Conservation (phyloP, 1,139 yeast genomes). For the Eremothecium sinecaudum region DNA sequence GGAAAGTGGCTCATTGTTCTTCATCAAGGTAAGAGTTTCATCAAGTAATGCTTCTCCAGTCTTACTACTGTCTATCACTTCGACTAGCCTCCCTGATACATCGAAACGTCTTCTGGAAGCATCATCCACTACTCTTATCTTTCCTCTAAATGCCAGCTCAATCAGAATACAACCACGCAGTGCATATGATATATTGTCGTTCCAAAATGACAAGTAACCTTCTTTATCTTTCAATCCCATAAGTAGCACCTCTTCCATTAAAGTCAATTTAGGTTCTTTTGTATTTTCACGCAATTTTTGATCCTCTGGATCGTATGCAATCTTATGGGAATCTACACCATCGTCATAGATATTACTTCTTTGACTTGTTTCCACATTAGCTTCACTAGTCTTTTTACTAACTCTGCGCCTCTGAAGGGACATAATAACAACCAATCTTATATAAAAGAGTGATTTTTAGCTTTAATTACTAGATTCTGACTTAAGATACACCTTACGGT, state of each 20-base stretch:
- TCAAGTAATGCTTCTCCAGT: slow-evolving; percentile 95
- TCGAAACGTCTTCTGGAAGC: slow-evolving; percentile 90
- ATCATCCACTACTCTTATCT: slow-evolving; percentile 81
- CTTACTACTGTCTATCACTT: slow-evolving; percentile 73
- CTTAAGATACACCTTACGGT: too few species aligned
- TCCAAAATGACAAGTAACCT: slow-evolving; percentile 95
- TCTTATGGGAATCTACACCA: slow-evolving; percentile 33
- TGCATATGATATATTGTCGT: slow-evolving; percentile 93
- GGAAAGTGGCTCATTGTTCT: slow-evolving; percentile 67
- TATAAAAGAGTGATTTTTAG: too few species aligned
- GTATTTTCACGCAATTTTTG: slow-evolving; percentile 33
- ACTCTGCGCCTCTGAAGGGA: slow-evolving; percentile 44
- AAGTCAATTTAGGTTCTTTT: slow-evolving; percentile 61
- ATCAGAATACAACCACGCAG: slow-evolving; percentile 87
- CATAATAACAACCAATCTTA: too few species aligned
- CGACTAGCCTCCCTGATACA: slow-evolving; percentile 74
- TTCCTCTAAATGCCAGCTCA: slow-evolving; percentile 86
- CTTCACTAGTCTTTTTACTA: slow-evolving; percentile 22
- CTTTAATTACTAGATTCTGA: too few species aligned
- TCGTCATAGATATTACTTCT: slow-evolving; percentile 15
- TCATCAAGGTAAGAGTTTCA: slow-evolving; percentile 87
- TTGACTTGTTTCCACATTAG: slow-evolving; percentile 5
- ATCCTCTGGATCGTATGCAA: slow-evolving; percentile 75
- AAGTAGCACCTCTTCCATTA: slow-evolving; percentile 92
- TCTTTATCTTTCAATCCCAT: slow-evolving; percentile 92